Percentiles rank a stretch among this genome's conserved stretches.
Conservation (phyloP, 129 eudicot species). For the Centella asiatica region DNA sequence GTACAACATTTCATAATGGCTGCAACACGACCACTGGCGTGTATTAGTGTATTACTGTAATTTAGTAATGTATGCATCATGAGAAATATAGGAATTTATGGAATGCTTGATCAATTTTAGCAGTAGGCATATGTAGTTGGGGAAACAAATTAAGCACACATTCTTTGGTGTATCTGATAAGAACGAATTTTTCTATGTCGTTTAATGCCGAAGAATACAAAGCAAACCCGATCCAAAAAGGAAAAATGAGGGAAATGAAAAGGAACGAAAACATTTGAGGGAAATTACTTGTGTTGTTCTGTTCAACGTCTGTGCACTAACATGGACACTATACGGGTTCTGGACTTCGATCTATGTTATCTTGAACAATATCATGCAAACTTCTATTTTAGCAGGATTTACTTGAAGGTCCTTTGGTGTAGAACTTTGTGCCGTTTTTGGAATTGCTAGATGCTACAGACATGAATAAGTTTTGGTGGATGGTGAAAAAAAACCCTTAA, state of each 20-base stretch:
- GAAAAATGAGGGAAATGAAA: background rate
- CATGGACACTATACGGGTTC: no score
- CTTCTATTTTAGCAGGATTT: background rate
- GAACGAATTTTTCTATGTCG: background rate
- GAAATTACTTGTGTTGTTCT: no score
- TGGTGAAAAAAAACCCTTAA: background rate
- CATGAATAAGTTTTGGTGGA: background rate
- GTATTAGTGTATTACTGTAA: background rate
- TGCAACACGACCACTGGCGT: background rate
- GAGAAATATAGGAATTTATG: background rate
- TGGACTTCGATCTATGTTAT: no score
- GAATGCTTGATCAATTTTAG: background rate
- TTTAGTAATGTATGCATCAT: background rate
- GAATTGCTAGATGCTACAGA: no score
- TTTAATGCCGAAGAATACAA: background rate
- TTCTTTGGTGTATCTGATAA: background rate
- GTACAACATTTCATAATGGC: constrained; percentile 7
- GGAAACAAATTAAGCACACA: background rate
- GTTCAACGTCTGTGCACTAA: no score
- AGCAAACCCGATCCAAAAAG: background rate
- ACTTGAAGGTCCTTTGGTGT: background rate
- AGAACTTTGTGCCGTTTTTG: no score
- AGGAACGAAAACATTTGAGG: background rate
- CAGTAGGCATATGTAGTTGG: background rate
- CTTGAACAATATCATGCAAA: background rate